phyloP scores from a whole-genome alignment of 1,284 basidiomycete genomes.

The Moesziomyces sp. region DNA sequence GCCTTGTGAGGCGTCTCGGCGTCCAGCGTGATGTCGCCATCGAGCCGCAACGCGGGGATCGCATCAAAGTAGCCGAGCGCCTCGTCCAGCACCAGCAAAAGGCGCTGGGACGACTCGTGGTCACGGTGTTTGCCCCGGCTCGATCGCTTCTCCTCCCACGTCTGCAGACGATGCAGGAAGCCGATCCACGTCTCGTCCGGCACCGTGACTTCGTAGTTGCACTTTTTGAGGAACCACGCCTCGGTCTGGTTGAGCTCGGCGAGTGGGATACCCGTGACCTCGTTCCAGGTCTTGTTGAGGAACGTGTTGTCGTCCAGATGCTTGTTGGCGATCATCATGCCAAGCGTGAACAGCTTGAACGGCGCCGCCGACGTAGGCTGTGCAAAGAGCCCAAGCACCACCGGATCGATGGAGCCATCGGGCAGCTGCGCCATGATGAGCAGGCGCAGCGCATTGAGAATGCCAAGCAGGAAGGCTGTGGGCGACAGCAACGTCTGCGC shows the following conservation, averaged over 20 bases:
- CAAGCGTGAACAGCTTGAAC: slow-evolving; percentile 64
- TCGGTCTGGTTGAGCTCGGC: slow-evolving; percentile 64
- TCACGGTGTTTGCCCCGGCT: slow-evolving; percentile 35
- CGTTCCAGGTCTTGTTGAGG: slow-evolving; percentile 67
- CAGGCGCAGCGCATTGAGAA: slow-evolving; percentile 59
- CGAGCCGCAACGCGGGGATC: slow-evolving; percentile 38
- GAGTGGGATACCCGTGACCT: slow-evolving; percentile 66
- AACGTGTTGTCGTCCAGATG: slow-evolving; percentile 68
- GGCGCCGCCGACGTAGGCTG: slow-evolving; percentile 60
- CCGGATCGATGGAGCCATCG: slow-evolving; percentile 48
- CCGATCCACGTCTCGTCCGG: slow-evolving; percentile 61
- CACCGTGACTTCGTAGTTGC: slow-evolving; percentile 62
- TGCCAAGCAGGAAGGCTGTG: slow-evolving; percentile 59
- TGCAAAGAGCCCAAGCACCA: slow-evolving; percentile 60
- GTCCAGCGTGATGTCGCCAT: slow-evolving; percentile 9
- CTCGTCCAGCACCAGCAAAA: slow-evolving; percentile 55
- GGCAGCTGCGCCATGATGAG: slow-evolving; percentile 46
- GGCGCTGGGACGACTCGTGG: slow-evolving; percentile 45
- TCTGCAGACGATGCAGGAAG: slow-evolving; percentile 50
- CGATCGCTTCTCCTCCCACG: slow-evolving; percentile 51
- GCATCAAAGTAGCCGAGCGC: slow-evolving; percentile 44
- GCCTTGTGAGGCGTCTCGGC: slow-evolving; percentile 4
- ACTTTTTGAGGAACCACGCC: slow-evolving; percentile 61
- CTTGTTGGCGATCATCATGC: slow-evolving; percentile 68
- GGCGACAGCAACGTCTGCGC: slow-evolving; percentile 64